These are phyloP conservation scores for Xylaria castorea DNA, from an alignment of 495 filamentous ascomycete species.

Conservation along the genomic window DNA sequence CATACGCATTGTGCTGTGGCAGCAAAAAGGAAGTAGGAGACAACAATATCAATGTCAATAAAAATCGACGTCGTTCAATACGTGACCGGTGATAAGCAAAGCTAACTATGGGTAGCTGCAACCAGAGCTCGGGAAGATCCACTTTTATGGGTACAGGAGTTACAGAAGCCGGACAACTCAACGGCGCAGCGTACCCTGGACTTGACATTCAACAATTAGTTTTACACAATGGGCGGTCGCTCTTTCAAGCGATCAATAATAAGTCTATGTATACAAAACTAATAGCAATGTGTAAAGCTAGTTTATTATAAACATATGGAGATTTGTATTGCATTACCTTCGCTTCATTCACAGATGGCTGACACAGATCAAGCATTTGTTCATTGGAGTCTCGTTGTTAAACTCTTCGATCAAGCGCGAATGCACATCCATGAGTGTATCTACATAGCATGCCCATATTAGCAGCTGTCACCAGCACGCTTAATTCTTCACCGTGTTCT, in stretches of 20 bases:
- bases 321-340: not conserved
- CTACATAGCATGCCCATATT: not conserved
- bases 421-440: not conserved
- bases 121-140: not conserved
- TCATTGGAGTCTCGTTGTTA: not conserved
- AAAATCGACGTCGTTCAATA: not conserved
- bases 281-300: not conserved
- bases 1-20: conserved; percentile 9
- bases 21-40: not conserved
- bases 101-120: not conserved
- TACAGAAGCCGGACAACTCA: too few relatives aligned
- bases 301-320: not conserved
- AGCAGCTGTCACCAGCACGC: not conserved
- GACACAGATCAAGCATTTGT: not conserved
- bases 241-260: not conserved
- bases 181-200: not conserved
- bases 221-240: not conserved
- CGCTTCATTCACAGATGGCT: not conserved
- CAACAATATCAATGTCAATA: not conserved
- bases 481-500: conserved; percentile 43
- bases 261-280: too few relatives aligned
- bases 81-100: conserved; percentile 1
- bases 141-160: not conserved
- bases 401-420: not conserved
- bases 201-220: not conserved